Conservation (phyloP, 1,284 basidiomycete species). For the Taiwanofungus camphoratus region DNA sequence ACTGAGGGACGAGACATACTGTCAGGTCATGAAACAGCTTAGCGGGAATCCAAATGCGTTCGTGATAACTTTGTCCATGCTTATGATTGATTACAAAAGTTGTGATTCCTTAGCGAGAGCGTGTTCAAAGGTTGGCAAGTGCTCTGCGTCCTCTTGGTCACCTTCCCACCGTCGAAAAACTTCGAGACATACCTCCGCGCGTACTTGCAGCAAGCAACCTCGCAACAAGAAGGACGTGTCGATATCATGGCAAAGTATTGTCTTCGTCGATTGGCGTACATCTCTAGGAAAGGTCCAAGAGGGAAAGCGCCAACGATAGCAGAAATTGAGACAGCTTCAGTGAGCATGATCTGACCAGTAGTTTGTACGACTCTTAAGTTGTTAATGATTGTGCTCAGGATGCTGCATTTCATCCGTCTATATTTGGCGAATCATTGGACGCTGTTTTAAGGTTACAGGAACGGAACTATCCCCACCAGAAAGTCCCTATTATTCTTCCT, state of each 20-base stretch:
- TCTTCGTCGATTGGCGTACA: slow-evolving; percentile 60
- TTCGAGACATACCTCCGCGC: slow-evolving; percentile 77
- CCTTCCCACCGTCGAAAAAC: slow-evolving; percentile 88
- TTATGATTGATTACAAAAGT: slow-evolving; percentile 2
- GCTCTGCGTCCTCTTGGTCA: slow-evolving; percentile 79
- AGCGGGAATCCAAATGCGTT: slow-evolving; percentile 75
- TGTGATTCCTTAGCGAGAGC: slow-evolving; percentile 54
- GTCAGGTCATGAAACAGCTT: slow-evolving; percentile 87
- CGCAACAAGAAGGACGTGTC: slow-evolving; percentile 66
- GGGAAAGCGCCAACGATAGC: slow-evolving; percentile 74
- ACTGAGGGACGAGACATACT: slow-evolving; percentile 88
- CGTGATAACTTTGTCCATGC: slow-evolving; percentile 25
- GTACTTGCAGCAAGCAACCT: slow-evolving; percentile 69
- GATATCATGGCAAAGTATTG: slow-evolving; percentile 90
- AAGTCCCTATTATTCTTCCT: slow-evolving; percentile 86
- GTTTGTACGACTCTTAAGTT: background rate
- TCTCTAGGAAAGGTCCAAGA: slow-evolving; percentile 76
- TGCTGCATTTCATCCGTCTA: slow-evolving; percentile 89
- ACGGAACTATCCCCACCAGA: slow-evolving; percentile 76
- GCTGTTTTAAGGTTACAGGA: slow-evolving; percentile 79
- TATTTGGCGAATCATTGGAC: slow-evolving; percentile 85
- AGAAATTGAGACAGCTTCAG: slow-evolving; percentile 86
- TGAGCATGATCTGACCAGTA: slow-evolving; percentile 29
- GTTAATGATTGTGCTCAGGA: slow-evolving; percentile 41
- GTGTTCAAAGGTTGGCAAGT: slow-evolving; percentile 89